Evolutionary conservation across 768 basidiomycete genomes (phyloP), one percentile per base, ranked within the genome.

Genomic region (Trametes sanguinea): DNA sequence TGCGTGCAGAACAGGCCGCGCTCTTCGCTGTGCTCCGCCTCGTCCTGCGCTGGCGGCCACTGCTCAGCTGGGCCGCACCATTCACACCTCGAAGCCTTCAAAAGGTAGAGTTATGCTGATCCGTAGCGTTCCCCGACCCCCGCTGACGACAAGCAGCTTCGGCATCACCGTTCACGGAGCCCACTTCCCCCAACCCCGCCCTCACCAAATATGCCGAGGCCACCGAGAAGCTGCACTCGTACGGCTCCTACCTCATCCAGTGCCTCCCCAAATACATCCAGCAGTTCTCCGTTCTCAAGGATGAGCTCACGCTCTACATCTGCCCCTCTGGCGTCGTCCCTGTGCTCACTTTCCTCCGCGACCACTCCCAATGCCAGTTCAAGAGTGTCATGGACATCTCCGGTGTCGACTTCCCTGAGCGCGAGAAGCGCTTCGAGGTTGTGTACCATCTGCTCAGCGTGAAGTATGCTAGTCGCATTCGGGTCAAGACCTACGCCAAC

Each of bases 211-310:
- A 89, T 72, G 85, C 87, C 5, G 82, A 85, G 69, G 82, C 89
- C 44, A 87, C 91, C 16, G 86, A 90, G 72, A 80, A 85, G 22
- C 80, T 98, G 40, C 96, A 98, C 75, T 84, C 85, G 42, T 98
- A 94, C 69, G 96, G 94, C 70, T 91, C 95, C 58, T 98, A 97
- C 78, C 82, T 98, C 69, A 88, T 84, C 52, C 92, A 95, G 71
- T 94, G 90, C 72, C 86, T 98, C 27, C 96, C 96, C 55, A 98
- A 97, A 80, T 97, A 87, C 80, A 86, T 99, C 72, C 96, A 98
- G 76, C 97, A 98, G 76, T 98, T 96, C 81, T 94, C 94, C 10
- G 92, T 98, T 48, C 85, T 94, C 75, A 94, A 94, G 81, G 97
- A 98, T 75, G 97, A 98, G 75, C 81, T 98, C 62, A 88, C 90